Percentiles rank a stretch among this genome's conserved stretches.
Evolutionary conservation across 176 grass and related monocot species (phyloP).

Genomic region (Carex kokanica): DNA sequence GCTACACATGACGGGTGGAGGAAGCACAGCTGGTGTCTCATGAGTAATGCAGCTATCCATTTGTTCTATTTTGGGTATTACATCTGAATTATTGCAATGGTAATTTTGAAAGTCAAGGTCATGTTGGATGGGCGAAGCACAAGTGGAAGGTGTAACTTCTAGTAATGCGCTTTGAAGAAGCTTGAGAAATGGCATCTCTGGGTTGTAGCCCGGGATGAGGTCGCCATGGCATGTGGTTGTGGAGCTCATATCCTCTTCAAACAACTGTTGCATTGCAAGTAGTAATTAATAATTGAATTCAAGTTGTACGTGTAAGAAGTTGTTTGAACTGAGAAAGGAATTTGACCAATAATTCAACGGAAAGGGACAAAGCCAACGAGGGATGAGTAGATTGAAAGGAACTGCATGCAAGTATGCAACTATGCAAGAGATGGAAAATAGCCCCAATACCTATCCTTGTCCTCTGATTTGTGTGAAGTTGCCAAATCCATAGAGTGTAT

Average conservation of each 20-base stretch:
- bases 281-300: conserved; percentile 1
- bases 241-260: conserved; percentile 41
- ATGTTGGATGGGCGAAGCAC: conserved; percentile 23
- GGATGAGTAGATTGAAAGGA: conserved; percentile 9
- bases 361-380: conserved; percentile 3
- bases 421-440: background rate
- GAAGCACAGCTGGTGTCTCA: background rate
- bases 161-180: conserved; percentile 56
- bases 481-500: conserved; percentile 35
- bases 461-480: conserved; percentile 44
- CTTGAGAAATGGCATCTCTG: conserved; percentile 61
- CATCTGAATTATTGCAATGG: background rate
- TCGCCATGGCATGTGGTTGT: conserved; percentile 18
- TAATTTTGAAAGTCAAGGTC: conserved; percentile 16
- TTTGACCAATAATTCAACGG: background rate
- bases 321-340: background rate
- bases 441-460: background rate
- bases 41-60: conserved; percentile 71
- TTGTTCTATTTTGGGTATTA: conserved; percentile 43
- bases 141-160: conserved; percentile 10
- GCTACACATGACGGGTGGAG: background rate
- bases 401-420: conserved; percentile 19
- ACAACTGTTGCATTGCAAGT: conserved; percentile 68
- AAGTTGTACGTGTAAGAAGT: background rate
- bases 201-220: conserved; percentile 13